Evolutionary conservation across 495 filamentous ascomycete genomes (phyloP).

Genomic region (Aspergillus egyptiacus): DNA sequence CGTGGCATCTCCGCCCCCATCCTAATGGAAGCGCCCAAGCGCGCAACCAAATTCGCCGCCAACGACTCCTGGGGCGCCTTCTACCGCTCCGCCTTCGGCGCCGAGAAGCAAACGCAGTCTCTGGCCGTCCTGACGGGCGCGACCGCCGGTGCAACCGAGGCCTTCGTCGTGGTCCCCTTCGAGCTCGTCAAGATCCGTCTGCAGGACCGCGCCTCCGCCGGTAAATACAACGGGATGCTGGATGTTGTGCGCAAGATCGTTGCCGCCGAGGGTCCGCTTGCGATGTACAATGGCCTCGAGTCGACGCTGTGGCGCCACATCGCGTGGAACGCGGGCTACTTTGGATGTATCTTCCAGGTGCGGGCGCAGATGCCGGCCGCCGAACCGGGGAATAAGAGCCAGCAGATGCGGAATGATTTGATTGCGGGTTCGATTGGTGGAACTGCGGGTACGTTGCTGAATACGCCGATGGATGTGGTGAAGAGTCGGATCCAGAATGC

Average conservation of each 20-base stretch:
- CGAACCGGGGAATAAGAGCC: conserved; percentile 62
- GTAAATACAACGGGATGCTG: conserved; percentile 89
- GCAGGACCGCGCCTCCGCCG: conserved; percentile 89
- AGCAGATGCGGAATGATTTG: conserved; percentile 79
- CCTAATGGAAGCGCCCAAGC: conserved; percentile 97
- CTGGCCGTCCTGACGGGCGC: conserved; percentile 90
- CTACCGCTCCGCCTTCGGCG: conserved; percentile 78
- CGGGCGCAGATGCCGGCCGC: conserved; percentile 71
- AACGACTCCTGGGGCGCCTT: conserved; percentile 96
- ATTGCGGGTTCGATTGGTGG: conserved; percentile 83
- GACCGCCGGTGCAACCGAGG: conserved; percentile 89
- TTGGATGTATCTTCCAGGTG: conserved; percentile 96
- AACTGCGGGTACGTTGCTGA: conserved; percentile 86
- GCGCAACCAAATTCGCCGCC: conserved; percentile 96
- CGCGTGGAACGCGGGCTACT: conserved; percentile 96
- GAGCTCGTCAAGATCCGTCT: conserved; percentile 95
- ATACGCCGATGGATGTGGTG: conserved; percentile 96
- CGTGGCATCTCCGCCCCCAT: conserved; percentile 94
- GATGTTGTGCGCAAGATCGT: conserved; percentile 86
- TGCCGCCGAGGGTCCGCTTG: conserved; percentile 72
- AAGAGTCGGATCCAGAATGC: conserved; percentile 97
- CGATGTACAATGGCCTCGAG: conserved; percentile 95
- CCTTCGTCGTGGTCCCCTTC: conserved; percentile 92
- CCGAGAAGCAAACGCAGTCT: conserved; percentile 79
- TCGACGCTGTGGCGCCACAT: conserved; percentile 95